Percentiles rank a stretch among this genome's conserved stretches.
phyloP scores from a whole-genome alignment of 108 stramenopile genomes.

The Parmales sp. region DNA sequence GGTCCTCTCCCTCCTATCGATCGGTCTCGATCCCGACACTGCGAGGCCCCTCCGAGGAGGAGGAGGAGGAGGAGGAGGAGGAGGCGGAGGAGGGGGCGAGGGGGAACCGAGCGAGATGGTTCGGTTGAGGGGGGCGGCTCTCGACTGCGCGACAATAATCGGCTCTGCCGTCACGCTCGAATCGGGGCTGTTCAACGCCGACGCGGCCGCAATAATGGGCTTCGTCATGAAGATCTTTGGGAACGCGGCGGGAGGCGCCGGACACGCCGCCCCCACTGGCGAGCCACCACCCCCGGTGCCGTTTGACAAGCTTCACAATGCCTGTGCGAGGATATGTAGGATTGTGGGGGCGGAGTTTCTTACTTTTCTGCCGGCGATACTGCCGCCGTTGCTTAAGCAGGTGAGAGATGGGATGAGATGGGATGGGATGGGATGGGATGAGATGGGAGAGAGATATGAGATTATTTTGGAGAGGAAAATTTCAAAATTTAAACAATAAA shows the following conservation, averaged over 20 bases:
- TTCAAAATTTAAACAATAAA: no score
- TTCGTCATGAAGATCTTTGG: conserved; percentile 22
- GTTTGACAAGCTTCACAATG: conserved; percentile 52
- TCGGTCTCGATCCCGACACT: neutral
- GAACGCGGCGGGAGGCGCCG: neutral
- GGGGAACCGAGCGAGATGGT: neutral
- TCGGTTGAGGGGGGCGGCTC: conserved; percentile 43
- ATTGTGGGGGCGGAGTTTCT: conserved; percentile 54
- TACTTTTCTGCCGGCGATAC: conserved; percentile 42
- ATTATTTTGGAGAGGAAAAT: no score
- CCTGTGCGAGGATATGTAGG: conserved; percentile 66
- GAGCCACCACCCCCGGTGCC: conserved; percentile 23
- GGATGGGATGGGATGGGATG: no score
- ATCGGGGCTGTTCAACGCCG: conserved; percentile 29
- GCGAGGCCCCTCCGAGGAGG: no score
- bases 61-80: no score
- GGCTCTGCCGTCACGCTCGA: conserved; percentile 45
- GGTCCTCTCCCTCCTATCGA: conserved; percentile 17
- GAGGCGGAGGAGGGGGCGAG: neutral
- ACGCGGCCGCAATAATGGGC: conserved; percentile 45
- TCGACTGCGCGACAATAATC: conserved; percentile 63
- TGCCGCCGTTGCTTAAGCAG: conserved; percentile 52
- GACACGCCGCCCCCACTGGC: conserved; percentile 3
- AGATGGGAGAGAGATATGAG: no score
- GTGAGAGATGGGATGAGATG: conserved; percentile 37